Evolutionary conservation across 306 rosid genomes (phyloP), one percentile per base, ranked within the genome.

Genomic region (barrel medic (Medicago truncatula)): DNA sequence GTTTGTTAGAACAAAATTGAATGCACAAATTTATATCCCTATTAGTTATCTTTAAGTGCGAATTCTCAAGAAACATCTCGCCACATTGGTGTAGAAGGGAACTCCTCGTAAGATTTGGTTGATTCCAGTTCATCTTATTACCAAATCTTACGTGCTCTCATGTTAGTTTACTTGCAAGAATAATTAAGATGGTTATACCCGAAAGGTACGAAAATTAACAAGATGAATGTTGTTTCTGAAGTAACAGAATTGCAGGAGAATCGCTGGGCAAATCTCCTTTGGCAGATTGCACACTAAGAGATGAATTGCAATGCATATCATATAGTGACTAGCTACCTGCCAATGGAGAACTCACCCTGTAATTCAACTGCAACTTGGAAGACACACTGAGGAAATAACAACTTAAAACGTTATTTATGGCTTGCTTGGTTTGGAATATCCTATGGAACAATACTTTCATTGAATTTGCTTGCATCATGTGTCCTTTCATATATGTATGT

Each of bases 191-290:
- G 28, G 28, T 23, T 23, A 23, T 23, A 23, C 28, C 2, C 2
- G 28, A 23, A 23, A 23, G 28, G 28, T 23, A 23, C 28, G 2
- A 23, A 23, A 23, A 23, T 1, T 23, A 23, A 23, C 28, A 23
- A 23, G 28, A 23, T 23, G 28, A 23, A 21, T 21, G 23, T 21
- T 21, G 23, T 21, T 21, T 21, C 23, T 31, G 36, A 34, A 34
- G 38, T 34, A 34, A 31, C 6, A 31, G 38, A 34, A 59, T 67
- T 83, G 85, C 77, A 78, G 58, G 38, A 76, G 86, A 78, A 89
- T 87, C 66, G 79, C 90, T 76, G 90, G 91, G 88, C 89, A 90
- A 90, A 85, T 88, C 91, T 88, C 87, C 92, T 85, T 90, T 88
- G 89, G 92, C 92, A 88, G 83, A 75, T 36, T 72, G 75, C 76